Conservation (phyloP, 2,329 filamentous ascomycete genomes). For the Paraconiothyrium brasiliense region DNA sequence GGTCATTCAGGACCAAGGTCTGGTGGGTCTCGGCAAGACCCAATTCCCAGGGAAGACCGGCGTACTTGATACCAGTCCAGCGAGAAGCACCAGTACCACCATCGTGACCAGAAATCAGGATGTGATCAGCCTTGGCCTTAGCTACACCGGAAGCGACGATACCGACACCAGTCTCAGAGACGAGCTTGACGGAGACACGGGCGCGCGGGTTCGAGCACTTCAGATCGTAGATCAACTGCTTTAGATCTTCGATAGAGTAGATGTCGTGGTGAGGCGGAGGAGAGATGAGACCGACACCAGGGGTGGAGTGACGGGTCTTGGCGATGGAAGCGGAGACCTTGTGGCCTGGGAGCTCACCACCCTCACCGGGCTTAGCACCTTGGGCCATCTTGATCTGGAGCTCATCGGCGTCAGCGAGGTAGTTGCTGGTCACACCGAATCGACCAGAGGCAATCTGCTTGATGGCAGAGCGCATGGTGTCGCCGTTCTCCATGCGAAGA, state of each 20-base stretch:
- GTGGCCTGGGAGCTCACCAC: slow-evolving; percentile 95
- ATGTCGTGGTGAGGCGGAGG: slow-evolving; percentile 98
- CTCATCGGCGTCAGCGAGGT: slow-evolving; percentile 93
- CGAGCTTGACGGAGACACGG: slow-evolving; percentile 94
- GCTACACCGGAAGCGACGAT: slow-evolving; percentile 97
- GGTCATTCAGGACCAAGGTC: slow-evolving; percentile 92
- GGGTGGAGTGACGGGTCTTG: slow-evolving; percentile 92
- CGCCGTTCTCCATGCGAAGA: slow-evolving; percentile 84
- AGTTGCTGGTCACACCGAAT: slow-evolving; percentile 95
- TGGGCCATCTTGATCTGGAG: slow-evolving; percentile 99
- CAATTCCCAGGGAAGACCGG: slow-evolving; percentile 94
- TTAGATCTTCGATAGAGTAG: slow-evolving; percentile 97
- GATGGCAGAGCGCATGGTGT: slow-evolving; percentile 96
- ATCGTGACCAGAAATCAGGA: slow-evolving; percentile 95
- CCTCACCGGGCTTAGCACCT: slow-evolving; percentile 96
- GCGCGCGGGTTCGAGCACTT: slow-evolving; percentile 95
- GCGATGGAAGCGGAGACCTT: slow-evolving; percentile 96
- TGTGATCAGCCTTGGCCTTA: slow-evolving; percentile 97
- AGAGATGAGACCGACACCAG: slow-evolving; percentile 94
- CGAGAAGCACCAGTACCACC: slow-evolving; percentile 95
- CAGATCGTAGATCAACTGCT: slow-evolving; percentile 96
- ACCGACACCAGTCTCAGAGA: slow-evolving; percentile 96
- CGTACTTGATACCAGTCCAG: slow-evolving; percentile 99
- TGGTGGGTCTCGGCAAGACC: slow-evolving; percentile 98
- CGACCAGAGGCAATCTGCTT: slow-evolving; percentile 97